Evolutionary conservation across 129 eudicot species (phyloP).

Genomic region (Calendula officinalis): DNA sequence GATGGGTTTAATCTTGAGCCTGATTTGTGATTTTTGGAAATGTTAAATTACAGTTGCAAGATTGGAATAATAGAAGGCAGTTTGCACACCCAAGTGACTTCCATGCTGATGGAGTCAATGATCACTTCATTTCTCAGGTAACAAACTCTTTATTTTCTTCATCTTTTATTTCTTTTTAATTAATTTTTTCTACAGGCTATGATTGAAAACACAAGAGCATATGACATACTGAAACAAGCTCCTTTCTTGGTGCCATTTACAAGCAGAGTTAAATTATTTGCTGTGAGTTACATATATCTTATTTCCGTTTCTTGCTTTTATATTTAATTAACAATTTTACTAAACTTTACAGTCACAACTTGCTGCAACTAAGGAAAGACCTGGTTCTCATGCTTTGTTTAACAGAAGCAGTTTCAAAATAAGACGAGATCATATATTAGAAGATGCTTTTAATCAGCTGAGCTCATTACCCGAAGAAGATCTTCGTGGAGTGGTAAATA

Average conservation of each 20-base stretch:
- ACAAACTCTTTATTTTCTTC: conserved; percentile 18
- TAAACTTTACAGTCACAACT: conserved; percentile 57
- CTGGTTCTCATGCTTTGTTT: conserved; percentile 52
- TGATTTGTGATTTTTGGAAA: conserved; percentile 21
- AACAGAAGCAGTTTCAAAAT: conserved; percentile 73
- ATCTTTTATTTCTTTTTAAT: not conserved
- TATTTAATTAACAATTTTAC: conserved; percentile 10
- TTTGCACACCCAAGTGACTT: conserved; percentile 82
- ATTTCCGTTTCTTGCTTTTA: not conserved
- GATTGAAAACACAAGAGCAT: conserved; percentile 79
- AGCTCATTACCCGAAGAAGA: conserved; percentile 78
- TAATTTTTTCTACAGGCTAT: conserved; percentile 54
- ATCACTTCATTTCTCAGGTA: conserved; percentile 86
- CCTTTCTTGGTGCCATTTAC: conserved; percentile 98
- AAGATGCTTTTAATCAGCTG: conserved; percentile 89
- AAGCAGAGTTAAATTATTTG: conserved; percentile 84
- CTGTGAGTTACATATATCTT: conserved; percentile 47
- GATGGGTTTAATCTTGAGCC: not conserved
- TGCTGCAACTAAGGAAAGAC: conserved; percentile 55
- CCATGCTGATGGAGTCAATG: conserved; percentile 96
- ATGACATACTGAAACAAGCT: conserved; percentile 79
- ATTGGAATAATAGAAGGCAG: conserved; percentile 95
- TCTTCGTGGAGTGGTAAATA: conserved; percentile 74
- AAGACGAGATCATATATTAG: conserved; percentile 81
- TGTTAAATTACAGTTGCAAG: conserved; percentile 72